Evolutionary conservation across 768 basidiomycete genomes (phyloP), one percentile per base, ranked within the genome.

Genomic region (Mycena galericulata): DNA sequence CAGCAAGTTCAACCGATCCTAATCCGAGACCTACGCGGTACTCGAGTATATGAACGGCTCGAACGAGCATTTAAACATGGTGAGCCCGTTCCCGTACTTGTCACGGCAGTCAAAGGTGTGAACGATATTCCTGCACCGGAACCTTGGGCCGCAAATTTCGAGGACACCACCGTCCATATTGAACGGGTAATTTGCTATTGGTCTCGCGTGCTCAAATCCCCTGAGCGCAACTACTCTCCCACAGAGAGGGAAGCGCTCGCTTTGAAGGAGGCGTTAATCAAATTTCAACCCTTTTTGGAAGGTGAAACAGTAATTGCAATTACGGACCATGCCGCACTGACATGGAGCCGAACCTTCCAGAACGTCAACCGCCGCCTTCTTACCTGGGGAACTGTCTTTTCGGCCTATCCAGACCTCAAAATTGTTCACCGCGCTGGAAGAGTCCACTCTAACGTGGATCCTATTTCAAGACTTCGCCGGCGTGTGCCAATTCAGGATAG

Each of bases 361-460:
- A 74, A 75, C 46, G 64, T 62, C 0, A 77, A 77, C 55, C 61
- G 69, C n/a, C 47, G 77, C 2, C 64, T 81, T 4, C 65, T 72
- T 2, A 72, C 76, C 2, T 82, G 77, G 78, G 79, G 78, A 69
- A 67, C 76, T 1, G 75, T 81, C 12, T 80, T 79, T 50, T 58
- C 74, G 0, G 79, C 80, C 1, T 80, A 75, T 46, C 79, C 76
- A 0, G 65, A 65, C 1, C 62, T 82, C 0, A 68, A 70, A 47
- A 79, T 81, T 17, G 67, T 78, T 1, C 81, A 81, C 43, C 56
- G 78, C 24, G 67, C 79, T 0, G 81, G 81, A 0, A 22, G 75
- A 20, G 65, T 79, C 0, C 81, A 82, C 49, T 80, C 77, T 4
- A 82, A 82, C 55, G 75, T 77, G 1, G 74, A 76, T 50, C 75